Evolutionary conservation across 2,329 filamentous ascomycete species (phyloP), one percentile per base, ranked within the genome.

Genomic region (Venturia asperata): DNA sequence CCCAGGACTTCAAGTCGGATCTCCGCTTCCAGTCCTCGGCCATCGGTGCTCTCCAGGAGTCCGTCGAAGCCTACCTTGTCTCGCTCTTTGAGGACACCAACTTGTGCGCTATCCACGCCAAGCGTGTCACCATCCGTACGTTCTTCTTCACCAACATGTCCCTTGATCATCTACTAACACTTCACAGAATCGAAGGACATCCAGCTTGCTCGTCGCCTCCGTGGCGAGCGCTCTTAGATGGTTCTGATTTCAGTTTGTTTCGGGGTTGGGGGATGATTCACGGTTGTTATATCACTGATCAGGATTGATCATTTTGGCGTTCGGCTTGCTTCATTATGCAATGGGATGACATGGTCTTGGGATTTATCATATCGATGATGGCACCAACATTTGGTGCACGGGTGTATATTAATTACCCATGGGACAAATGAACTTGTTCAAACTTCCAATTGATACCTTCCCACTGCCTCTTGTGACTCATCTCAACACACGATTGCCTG

Each of bases 61-160:
- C 93, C 17, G 86, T 92, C n/a, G 93, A 97, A 79, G 93, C 93
- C 5, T 97, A 96, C 77, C 83, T 97, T 70, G 90, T 97, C 66
- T 92, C 96, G 74, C 81, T 97, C n/a, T 97, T 97, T 74, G 92
- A 97, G 76, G 91, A 96, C 77, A 91, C 91, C 69, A 97, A 97
- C 79, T 84, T 97, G 52, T 97, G 93, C 79, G 94, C 93, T 68
- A 92, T 97, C 71, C 93, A 97, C 78, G 94, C 93, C 68, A 97
- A 96, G 81, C 84, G 93, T 75, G 92, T 97, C 64, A 97, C 93
- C 47, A 96, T 97, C 71, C 79, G 73, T 75, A 73, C 63, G 73
- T 72, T 43, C 34, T 39, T 39, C 21, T n/a, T 63, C 41, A 64
- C 56, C 52, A n/a, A 42, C 21, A n/a, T 27, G 17, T 55, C 21